Conservation (phyloP, 192 early-diverging fungal genomes). For the Entomortierella lignicola region DNA sequence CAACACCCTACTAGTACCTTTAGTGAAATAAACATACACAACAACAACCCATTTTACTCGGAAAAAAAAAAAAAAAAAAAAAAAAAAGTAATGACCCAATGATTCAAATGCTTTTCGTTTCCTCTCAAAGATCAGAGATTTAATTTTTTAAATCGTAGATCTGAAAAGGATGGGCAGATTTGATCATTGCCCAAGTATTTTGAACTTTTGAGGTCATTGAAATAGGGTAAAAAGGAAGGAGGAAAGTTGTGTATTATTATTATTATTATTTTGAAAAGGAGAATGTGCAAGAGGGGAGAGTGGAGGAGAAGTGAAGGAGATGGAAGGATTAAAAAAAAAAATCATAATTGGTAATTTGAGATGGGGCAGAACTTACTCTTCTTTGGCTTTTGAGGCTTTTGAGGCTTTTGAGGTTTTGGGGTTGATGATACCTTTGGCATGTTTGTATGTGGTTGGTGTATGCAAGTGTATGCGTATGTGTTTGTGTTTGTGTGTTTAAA, state of each 20-base stretch:
- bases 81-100: background rate
- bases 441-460: background rate
- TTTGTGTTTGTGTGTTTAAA: background rate
- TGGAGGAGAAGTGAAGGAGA: background rate
- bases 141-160: too few species aligned
- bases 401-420: conserved; percentile 16
- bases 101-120: too few species aligned
- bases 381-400: conserved; percentile 42
- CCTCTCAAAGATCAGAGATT: too few species aligned
- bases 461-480: conserved; percentile 7
- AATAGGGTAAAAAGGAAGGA: background rate
- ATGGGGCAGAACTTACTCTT: conserved; percentile 27
- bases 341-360: conserved; percentile 6
- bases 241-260: background rate
- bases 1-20: too few species aligned
- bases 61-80: background rate
- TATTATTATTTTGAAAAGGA: background rate
- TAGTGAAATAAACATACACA: too few species aligned
- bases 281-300: background rate
- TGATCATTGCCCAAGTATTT: too few species aligned
- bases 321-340: conserved; percentile 6
- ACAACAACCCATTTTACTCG: too few species aligned
- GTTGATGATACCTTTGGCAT: conserved; percentile 53
- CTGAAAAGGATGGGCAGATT: too few species aligned
- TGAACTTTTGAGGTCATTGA: too few species aligned